These are phyloP conservation scores for Apiotrichum montevideense DNA, from an alignment of 1,284 basidiomycete species.

Conservation along the genomic window DNA sequence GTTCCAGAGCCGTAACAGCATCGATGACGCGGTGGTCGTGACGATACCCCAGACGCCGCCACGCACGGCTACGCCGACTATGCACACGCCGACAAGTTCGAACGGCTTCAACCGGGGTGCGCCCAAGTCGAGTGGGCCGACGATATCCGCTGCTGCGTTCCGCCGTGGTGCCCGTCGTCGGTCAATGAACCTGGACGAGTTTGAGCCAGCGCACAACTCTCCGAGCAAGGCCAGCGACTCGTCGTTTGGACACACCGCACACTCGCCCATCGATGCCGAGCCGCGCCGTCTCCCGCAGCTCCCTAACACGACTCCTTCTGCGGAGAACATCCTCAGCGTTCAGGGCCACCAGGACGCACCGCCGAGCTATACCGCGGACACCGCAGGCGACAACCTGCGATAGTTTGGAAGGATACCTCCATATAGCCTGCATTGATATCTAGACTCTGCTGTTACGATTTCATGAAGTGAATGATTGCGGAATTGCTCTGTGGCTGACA, in stretches of 20 bases:
- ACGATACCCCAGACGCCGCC: slow-evolving; percentile 4
- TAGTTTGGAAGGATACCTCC: too few species aligned
- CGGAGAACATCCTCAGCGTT: background rate
- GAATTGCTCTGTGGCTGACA: too few species aligned
- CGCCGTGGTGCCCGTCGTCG: slow-evolving; percentile 1
- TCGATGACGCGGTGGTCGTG: slow-evolving; percentile 2
- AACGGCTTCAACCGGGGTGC: background rate
- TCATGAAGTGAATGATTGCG: too few species aligned
- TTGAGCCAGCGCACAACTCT: too few species aligned
- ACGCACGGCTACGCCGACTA: background rate
- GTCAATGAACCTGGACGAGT: too few species aligned
- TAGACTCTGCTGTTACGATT: too few species aligned
- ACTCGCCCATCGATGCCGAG: too few species aligned
- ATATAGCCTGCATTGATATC: too few species aligned
- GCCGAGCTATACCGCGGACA: background rate
- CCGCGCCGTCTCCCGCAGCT: too few species aligned
- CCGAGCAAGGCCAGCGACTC: too few species aligned
- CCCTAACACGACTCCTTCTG: background rate
- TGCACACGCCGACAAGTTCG: background rate
- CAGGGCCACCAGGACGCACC: background rate
- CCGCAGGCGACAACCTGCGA: background rate
- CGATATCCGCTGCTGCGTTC: slow-evolving; percentile 9
- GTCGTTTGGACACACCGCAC: too few species aligned
- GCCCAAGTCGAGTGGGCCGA: background rate
- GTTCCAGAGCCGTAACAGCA: background rate